Evolutionary conservation across 2,329 filamentous ascomycete species (phyloP), one percentile per base, ranked within the genome.

Genomic region (Colletotrichum salicis): DNA sequence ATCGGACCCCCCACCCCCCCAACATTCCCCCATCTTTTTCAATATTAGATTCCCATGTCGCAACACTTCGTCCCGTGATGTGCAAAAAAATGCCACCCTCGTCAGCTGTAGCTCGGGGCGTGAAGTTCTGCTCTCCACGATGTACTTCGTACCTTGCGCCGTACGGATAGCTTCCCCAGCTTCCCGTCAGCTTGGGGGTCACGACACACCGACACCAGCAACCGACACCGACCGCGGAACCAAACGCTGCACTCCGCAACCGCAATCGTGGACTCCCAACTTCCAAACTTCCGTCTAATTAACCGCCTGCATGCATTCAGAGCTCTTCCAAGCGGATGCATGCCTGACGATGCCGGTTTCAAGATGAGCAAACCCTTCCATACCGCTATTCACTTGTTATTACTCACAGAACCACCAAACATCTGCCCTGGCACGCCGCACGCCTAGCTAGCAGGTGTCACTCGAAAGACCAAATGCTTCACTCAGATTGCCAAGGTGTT

Each of bases 1-100:
- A 66, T 54, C 45, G 64, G 60, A 48, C 41, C 61, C 52, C 58
- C 68, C 58, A 33, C 57, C 66, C 54, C 41, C 45, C 37, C 29
- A 31, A 52, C 41, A 15, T 52, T 64, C 59, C 65, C 65, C 65
- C 65, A 72, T 64, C 55, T 60, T 70, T 62, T 70, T 41, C 31
- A 33, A 64, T 64, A 57, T 37, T 37, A 51, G 29, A 56, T 72
- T 69, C 69, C 59, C 65, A 64, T 69, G 59, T 60, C 59, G 69
- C 29, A 37, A 69, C 65, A 69, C 59, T 64, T 69, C 70, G 55
- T 70, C 70, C 60, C 65, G 55, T 72, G 54, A 56, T 60, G 59
- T 29, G n/a, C 33, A 48, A 59, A 64, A 48, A 55, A 54, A 24
- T 35, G 41, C 33, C 22, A 64, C 61, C 19, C 45, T 51, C 22